Conservation (phyloP, 1,284 basidiomycete genomes). For the Meira nashicola region DNA sequence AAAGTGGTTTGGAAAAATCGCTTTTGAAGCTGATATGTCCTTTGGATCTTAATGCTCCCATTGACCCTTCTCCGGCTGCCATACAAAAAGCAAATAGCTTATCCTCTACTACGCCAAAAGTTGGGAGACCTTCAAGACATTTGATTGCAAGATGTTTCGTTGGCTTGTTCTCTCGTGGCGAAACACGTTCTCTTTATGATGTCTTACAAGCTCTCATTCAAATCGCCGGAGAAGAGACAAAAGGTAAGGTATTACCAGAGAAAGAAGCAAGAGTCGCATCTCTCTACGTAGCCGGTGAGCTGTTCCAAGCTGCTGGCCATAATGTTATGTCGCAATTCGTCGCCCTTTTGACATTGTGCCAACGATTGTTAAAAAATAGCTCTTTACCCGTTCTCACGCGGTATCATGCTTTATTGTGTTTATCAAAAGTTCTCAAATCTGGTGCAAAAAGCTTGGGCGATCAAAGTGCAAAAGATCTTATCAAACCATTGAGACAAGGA, state of each 20-base stretch:
- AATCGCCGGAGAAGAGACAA: constrained; percentile 27
- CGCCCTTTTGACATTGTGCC: constrained; percentile 60
- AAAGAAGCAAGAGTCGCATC: constrained; percentile 68
- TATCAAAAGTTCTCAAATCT: constrained; percentile 70
- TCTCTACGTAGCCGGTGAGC: constrained; percentile 74
- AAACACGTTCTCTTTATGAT: constrained; percentile 75
- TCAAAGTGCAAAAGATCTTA: constrained; percentile 69
- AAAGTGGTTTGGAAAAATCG: constrained; percentile 62
- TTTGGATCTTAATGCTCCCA: constrained; percentile 47
- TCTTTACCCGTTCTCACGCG: constrained; percentile 64
- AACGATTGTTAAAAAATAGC: constrained; percentile 26
- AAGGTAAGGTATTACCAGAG: constrained; percentile 61
- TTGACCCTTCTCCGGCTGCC: constrained; percentile 8
- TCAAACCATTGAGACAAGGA: constrained; percentile 73
- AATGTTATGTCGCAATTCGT: constrained; percentile 92
- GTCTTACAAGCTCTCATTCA: constrained; percentile 60
- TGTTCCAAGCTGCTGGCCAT: constrained; percentile 74
- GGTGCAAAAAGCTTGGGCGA: constrained; percentile 82
- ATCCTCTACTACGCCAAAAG: constrained; percentile 50
- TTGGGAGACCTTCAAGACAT: constrained; percentile 78
- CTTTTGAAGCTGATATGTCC: constrained; percentile 62
- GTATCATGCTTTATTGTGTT: constrained; percentile 71
- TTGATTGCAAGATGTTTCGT: constrained; percentile 73
- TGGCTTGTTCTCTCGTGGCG: constrained; percentile 71
- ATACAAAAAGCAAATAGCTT: constrained; percentile 12